Evolutionary conservation across 179 eudicot genomes (phyloP), one percentile per base, ranked within the genome.

Genomic region (Spinacia oleracea): DNA sequence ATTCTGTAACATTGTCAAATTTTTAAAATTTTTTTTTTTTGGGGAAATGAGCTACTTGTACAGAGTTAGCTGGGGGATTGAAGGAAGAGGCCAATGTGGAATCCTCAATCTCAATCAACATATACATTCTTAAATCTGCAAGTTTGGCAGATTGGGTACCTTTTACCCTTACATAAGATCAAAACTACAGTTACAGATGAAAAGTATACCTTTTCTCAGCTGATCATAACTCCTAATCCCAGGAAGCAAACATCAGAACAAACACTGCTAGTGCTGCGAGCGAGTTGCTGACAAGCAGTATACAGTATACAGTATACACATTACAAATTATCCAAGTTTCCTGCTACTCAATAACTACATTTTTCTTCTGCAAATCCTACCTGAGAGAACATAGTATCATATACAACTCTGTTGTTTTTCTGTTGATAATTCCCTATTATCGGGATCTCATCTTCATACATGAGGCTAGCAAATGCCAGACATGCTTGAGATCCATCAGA

Each of bases 351-450:
- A 74, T 86, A 87, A 81, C 81, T 82, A 81, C 98, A 93, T 23
- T 85, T 70, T 83, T 93, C 96, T 82, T 84, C 81, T 18, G 93
- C 98, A 86, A 93, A 91, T 77, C 98, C 97, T 60, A 93, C 40
- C 48, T 48, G 70, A 53, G 89, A 89, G 5, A 72, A 78, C 70
- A 85, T 85, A 11, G 89, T 85, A 76, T 91, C 92, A 86, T 91
- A 93, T 66, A 91, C 83, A 45, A 93, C 90, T 76, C 97, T 91
- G 9, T 67, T 81, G 73, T 91, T 91, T 80, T 89, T 90, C 81
- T 91, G 98, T 88, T 93, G 97, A 55, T 81, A 91, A 81, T 93
- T 93, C 72, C 97, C 98, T 68, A 93, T 86, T 29, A 93, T 93
- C 1, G 91, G 85, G 12, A 87, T 82, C 63, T 88, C 93, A 64